Base-by-base conservation (phyloP, 306 rosid species). In the cucumber (Cucumis sativus) region DNA sequence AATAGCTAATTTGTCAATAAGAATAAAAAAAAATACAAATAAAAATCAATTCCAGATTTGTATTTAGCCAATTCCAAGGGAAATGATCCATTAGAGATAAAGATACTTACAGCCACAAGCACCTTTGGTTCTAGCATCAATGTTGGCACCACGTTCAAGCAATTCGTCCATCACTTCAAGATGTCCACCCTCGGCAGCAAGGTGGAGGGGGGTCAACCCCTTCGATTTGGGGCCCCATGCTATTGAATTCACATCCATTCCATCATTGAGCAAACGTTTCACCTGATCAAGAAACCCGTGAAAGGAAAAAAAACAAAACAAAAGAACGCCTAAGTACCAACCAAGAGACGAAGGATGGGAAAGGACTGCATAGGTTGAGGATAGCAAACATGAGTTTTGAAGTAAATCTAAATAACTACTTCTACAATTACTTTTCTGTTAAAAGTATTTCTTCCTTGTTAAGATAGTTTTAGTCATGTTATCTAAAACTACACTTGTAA, bases 171-270 rank as follows among this genome's bases (percentile, higher is more conserved):
- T 95, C 67, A 95, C 88, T 49, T 82, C 86, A 23, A 95, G 84
- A 83, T 95, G 98, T 47, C 97, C 97, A 71, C 98, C 98, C 88
- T 92, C 97, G 2, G 97, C 97, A 60, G 97, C 98, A 62, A 95
- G 97, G 86, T 92, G 98, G 70, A 95, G 96, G 70, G 98, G 96
- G 84, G 98, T 95, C 81, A 89, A 82, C 55, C 97, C 98, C 85
- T 92, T 83, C 3, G 90, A 89, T 87, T 95, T 95, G 77, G 90
- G 97, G 85, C 97, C 97, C 91, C 96, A 90, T 30, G 97, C 91
- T 58, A 70, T 57, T 35, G 88, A 91, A 83, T 95, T 95, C 74
- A 95, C 98, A 81, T 95, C 93, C 91, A 92, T 89, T 81, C 98
- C 98, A 70, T 88, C 87, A 0, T 89, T 82, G 61, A 92, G 97